Conservation (phyloP, 73 alveolate genomes). For the Paraurostyla sp. region DNA sequence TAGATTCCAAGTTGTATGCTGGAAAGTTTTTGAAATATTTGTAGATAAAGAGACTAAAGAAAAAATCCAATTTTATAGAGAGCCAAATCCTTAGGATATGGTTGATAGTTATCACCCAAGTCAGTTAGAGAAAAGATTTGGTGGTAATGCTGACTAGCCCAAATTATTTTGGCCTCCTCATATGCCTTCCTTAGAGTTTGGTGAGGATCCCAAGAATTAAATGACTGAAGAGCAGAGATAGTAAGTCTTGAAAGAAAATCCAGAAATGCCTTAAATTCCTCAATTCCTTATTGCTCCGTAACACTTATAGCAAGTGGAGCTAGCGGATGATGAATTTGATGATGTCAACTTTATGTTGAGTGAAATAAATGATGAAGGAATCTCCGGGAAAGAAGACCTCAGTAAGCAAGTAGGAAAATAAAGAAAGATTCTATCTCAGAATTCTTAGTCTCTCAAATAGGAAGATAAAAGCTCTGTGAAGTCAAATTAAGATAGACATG, state of each 20-base stretch:
- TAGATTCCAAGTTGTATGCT: conserved; percentile 2
- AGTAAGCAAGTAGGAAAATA: too few relatives aligned
- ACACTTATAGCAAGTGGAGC: too few relatives aligned
- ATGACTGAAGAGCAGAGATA: neutral
- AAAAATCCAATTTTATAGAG: neutral
- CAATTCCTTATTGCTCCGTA: too few relatives aligned
- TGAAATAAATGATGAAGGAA: too few relatives aligned
- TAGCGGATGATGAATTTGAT: too few relatives aligned
- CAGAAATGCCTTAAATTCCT: neutral
- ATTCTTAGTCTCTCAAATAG: too few relatives aligned
- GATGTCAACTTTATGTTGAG: too few relatives aligned
- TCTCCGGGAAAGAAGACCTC: too few relatives aligned
- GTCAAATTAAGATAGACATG: too few relatives aligned
- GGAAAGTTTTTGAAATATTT: conserved; percentile 38
- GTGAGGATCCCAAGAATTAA: neutral
- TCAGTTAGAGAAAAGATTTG: conserved; percentile 44
- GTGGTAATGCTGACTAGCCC: conserved; percentile 26
- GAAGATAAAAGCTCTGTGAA: too few relatives aligned
- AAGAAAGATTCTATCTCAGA: too few relatives aligned
- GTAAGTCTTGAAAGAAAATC: neutral
- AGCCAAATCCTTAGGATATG: neutral
- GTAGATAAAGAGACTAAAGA: conserved; percentile 33
- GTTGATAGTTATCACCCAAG: conserved; percentile 15
- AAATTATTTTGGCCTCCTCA: conserved; percentile 18
- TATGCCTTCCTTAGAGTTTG: conserved; percentile 1